phyloP scores from a whole-genome alignment of 345 rosid genomes.

The Eucalyptus erythrocorys region DNA sequence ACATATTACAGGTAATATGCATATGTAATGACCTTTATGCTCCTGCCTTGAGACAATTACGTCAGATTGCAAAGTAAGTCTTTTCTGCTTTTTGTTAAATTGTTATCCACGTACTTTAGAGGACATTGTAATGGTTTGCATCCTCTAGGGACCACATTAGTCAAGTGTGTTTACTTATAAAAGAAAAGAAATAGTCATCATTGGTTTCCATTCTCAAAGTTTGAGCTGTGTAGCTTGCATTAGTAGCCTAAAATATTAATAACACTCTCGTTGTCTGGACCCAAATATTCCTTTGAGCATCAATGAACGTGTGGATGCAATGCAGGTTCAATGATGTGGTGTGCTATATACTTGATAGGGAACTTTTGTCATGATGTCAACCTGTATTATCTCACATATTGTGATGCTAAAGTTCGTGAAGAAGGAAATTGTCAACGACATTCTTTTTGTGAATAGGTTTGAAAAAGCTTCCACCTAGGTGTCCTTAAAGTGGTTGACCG shows the following conservation, averaged over 20 bases:
- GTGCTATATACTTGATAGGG: background rate
- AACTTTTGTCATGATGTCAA: background rate
- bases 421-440: background rate
- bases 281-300: background rate
- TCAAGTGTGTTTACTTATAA: background rate
- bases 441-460: background rate
- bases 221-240: background rate
- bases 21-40: slow-evolving; percentile 92
- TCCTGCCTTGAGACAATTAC: slow-evolving; percentile 82
- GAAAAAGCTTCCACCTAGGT: background rate
- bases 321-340: background rate
- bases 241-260: background rate
- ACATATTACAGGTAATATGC: slow-evolving; percentile 48
- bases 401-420: background rate
- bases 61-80: slow-evolving; percentile 93
- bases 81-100: background rate
- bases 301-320: background rate
- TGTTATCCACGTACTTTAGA: background rate
- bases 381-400: background rate
- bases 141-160: background rate
- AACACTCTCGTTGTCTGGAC: background rate
- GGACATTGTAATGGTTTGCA: background rate
- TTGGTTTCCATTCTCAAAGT: background rate
- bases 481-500: background rate
- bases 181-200: background rate